A percentile compares a stretch with the other conserved stretches of the same genome.
Evolutionary conservation across 2,329 filamentous ascomycete species (phyloP).

Genomic region (Neurospora sp.): DNA sequence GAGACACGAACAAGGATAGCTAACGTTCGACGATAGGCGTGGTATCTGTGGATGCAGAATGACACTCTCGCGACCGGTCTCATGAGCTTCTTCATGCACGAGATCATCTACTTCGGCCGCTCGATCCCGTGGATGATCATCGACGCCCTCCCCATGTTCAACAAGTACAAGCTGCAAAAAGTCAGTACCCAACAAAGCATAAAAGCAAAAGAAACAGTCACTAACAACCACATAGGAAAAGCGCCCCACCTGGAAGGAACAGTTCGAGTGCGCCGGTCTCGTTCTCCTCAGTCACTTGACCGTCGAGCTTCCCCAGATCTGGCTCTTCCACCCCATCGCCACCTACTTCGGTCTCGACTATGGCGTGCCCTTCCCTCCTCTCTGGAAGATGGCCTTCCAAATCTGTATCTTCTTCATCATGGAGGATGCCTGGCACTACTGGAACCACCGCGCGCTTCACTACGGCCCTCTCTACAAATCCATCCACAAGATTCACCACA

Average conservation of each 20-base stretch:
- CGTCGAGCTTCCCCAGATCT: conserved; percentile 96
- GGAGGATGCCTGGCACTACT: conserved; percentile 98
- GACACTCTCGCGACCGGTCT: conserved; percentile 93
- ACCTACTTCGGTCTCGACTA: conserved; percentile 85
- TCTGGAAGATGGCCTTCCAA: conserved; percentile 81
- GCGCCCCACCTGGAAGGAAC: conserved; percentile 84
- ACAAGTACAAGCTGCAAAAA: conserved; percentile 89
- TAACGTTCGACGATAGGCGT: conserved; percentile 41
- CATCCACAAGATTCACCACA: conserved; percentile 98
- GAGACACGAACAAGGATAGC: conserved; percentile 11
- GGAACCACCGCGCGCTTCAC: conserved; percentile 86
- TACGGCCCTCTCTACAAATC: conserved; percentile 91
- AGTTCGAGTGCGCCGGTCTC: conserved; percentile 87
- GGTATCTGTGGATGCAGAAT: conserved; percentile 98
- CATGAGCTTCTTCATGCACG: conserved; percentile 95
- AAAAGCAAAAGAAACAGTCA: not conserved
- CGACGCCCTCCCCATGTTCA: conserved; percentile 77
- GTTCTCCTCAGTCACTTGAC: conserved; percentile 95
- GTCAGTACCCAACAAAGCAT: conserved; percentile 35
- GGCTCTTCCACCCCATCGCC: conserved; percentile 96
- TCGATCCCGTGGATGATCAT: conserved; percentile 87
- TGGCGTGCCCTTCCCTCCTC: conserved; percentile 76
- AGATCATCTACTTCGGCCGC: conserved; percentile 88
- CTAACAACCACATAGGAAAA: conserved; percentile 45
- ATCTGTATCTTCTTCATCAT: conserved; percentile 90